Evolutionary conservation across 306 rosid species (phyloP).

Genomic region (Vigna trinervia): DNA sequence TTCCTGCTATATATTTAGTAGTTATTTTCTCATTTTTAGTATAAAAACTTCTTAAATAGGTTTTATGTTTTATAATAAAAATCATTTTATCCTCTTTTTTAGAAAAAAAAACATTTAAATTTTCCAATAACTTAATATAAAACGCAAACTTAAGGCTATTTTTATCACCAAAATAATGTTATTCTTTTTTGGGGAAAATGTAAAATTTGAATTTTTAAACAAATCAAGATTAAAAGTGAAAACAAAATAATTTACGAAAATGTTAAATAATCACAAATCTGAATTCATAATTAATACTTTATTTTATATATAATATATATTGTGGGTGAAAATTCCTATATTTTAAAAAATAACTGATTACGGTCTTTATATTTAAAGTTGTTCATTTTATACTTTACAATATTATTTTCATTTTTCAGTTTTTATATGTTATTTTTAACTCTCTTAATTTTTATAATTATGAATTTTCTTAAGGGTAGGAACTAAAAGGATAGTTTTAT

Average conservation of each 20-base stretch:
- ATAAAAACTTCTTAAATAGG: background rate
- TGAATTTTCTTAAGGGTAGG: too few relatives aligned
- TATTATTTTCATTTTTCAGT: too few relatives aligned
- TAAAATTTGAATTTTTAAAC: background rate
- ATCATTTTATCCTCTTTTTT: slow-evolving; percentile 19
- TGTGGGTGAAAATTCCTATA: background rate
- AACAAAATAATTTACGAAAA: background rate
- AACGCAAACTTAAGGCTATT: background rate
- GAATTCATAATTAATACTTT: slow-evolving; percentile 16
- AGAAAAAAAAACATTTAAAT: background rate
- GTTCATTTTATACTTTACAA: too few relatives aligned
- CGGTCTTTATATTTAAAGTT: background rate
- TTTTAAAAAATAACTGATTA: too few relatives aligned
- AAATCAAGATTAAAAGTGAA: background rate
- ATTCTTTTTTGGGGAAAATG: background rate
- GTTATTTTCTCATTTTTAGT: background rate
- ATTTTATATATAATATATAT: background rate
- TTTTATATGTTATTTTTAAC: too few relatives aligned
- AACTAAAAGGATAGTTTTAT: too few relatives aligned
- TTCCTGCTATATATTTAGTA: background rate
- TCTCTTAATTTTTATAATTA: too few relatives aligned
- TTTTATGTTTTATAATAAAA: slow-evolving; percentile 7
- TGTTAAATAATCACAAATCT: background rate
- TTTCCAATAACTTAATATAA: background rate
- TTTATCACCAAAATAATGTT: background rate